Base-by-base conservation (phyloP, 805 yeast genomes). In the Zygoascus ofunaensis region DNA sequence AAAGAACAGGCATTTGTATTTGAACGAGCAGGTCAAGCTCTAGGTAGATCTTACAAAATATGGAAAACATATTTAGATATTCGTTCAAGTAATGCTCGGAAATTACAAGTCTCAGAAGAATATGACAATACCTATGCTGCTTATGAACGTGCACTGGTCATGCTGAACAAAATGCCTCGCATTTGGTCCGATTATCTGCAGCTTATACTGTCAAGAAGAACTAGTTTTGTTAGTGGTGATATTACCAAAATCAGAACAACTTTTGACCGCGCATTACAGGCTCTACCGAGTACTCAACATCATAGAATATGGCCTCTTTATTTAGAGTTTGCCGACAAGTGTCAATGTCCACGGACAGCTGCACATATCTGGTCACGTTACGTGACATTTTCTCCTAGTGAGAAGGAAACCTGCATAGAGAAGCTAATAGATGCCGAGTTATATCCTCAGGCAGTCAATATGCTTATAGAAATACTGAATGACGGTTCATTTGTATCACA, bases 251-350 rank as follows among this genome's bases (percentile, higher is more conserved):
- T 71, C 12, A 60, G 80, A 35, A 55, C 56, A 3, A 60, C 62
- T 3, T 78, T 80, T 55, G 74, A 80, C 53, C 53, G 58, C 23
- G 72, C 81, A 0, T 59, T 83, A 5, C 64, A 66, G 42, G 49
- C 62, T 3, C 53, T 82, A 10, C 76, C 82, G 0, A 42, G 70
- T 4, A 57, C 73, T 0, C 79, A 76, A 45, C 87, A 80, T 58
- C 70, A 70, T 3, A 50, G 65, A 23, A 70, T 82, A 26, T 74
- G 92, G 74, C 62, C 69, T 1, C 55, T 71, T 48, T 82, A 76
- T 45, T 62, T 81, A 37, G 52, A 63, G 18, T 76, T 70, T 59
- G 76, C 77, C 1, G 62, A 62, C 37, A 62, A 69, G 19, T 62
- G 69, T 19, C 72, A 71, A 3, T 80, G 76, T 19, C 50, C 50